Conservation (phyloP, 352 stramenopile genomes). For the Phytophthora quininea region DNA sequence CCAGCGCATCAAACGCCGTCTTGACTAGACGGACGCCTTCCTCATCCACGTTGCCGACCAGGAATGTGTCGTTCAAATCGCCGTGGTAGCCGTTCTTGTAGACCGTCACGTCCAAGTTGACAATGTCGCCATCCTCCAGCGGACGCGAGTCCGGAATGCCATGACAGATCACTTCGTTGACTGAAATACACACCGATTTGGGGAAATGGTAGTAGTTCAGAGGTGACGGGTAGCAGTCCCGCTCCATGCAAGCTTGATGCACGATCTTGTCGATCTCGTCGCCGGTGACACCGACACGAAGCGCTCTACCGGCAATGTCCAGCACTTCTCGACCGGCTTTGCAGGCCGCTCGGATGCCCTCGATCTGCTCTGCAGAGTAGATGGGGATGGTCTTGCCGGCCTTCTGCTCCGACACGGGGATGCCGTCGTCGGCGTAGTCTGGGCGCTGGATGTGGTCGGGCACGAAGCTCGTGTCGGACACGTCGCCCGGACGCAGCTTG, state of each 20-base stretch:
- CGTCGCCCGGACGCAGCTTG: slow-evolving; percentile 67
- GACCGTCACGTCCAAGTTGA: slow-evolving; percentile 97
- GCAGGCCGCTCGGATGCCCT: slow-evolving; percentile 91
- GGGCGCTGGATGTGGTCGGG: slow-evolving; percentile 80
- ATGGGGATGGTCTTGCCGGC: slow-evolving; percentile 82
- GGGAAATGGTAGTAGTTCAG: slow-evolving; percentile 98
- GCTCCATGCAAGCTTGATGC: slow-evolving; percentile 90
- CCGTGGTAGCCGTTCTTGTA: slow-evolving; percentile 97
- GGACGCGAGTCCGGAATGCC: slow-evolving; percentile 95
- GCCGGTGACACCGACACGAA: slow-evolving; percentile 90
- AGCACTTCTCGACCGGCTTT: slow-evolving; percentile 91
- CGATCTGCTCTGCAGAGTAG: slow-evolving; percentile 93
- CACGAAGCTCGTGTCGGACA: slow-evolving; percentile 76
- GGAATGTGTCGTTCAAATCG: slow-evolving; percentile 98
- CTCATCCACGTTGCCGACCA: slow-evolving; percentile 95
- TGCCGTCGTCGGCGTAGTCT: slow-evolving; percentile 89
- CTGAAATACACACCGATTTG: slow-evolving; percentile 84
- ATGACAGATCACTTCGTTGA: slow-evolving; percentile 96
- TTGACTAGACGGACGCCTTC: slow-evolving; percentile 90
- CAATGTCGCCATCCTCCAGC: slow-evolving; percentile 96
- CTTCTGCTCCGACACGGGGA: slow-evolving; percentile 62
- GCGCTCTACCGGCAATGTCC: slow-evolving; percentile 88
- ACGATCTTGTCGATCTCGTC: slow-evolving; percentile 97
- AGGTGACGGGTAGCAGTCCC: slow-evolving; percentile 94
- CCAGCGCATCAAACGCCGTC: slow-evolving; percentile 94